Percentiles rank a stretch among this genome's conserved stretches.
Conservation (phyloP, 257 asterid species). For the Galeopsis tetrahit region DNA sequence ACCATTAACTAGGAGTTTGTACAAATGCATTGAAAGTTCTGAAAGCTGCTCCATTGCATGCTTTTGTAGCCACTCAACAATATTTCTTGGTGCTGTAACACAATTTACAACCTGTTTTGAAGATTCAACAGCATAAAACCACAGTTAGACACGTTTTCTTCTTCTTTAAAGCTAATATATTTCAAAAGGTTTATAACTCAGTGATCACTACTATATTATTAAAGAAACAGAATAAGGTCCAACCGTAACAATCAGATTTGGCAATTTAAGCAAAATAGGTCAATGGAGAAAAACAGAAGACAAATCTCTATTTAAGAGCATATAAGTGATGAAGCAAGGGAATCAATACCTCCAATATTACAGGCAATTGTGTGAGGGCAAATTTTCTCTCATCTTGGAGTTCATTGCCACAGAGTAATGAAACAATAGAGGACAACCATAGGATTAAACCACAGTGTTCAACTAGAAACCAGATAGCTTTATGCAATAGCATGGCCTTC, state of each 20-base stretch:
- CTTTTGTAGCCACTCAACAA: slow-evolving; percentile 73
- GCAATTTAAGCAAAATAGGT: slow-evolving; percentile 11
- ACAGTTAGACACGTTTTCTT: not conserved
- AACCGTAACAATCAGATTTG: slow-evolving; percentile 11
- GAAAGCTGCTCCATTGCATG: slow-evolving; percentile 87
- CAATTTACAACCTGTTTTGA: slow-evolving; percentile 57
- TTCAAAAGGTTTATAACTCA: not conserved
- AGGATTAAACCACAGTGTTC: slow-evolving; percentile 74
- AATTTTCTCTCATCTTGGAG: slow-evolving; percentile 41
- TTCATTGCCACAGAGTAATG: slow-evolving; percentile 49
- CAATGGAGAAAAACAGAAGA: not conserved
- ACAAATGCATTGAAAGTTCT: slow-evolving; percentile 70
- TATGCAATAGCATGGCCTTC: slow-evolving; percentile 67
- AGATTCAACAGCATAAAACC: not conserved
- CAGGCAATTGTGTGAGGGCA: slow-evolving; percentile 51
- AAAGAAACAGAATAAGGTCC: slow-evolving; percentile 17
- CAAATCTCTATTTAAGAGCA: not conserved
- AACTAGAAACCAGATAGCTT: slow-evolving; percentile 63
- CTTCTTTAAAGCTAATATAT: not conserved
- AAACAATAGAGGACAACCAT: slow-evolving; percentile 79
- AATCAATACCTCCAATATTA: slow-evolving; percentile 66
- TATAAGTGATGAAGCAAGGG: slow-evolving; percentile 13
- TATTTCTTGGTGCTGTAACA: slow-evolving; percentile 56
- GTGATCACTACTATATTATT: slow-evolving; percentile 3
- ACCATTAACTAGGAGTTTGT: slow-evolving; percentile 58